Conservation (phyloP, 2,329 filamentous ascomycete genomes). For the Claviceps citrina region DNA sequence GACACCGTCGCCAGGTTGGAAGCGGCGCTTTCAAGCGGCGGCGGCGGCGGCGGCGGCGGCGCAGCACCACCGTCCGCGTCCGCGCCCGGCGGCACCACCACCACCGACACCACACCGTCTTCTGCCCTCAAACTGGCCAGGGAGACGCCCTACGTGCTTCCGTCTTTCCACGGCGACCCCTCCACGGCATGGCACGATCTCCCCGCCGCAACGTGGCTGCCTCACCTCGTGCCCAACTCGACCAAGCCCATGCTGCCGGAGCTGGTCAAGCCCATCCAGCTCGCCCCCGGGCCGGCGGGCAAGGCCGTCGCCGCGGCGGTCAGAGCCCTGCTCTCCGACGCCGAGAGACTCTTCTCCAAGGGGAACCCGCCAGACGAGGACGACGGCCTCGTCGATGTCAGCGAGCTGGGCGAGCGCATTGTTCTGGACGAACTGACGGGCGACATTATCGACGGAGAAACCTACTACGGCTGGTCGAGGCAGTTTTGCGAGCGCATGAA, state of each 20-base stretch:
- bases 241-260: constrained; percentile 56
- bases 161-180: constrained; percentile 60
- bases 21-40: constrained; percentile 34
- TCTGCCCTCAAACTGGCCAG: constrained; percentile 29
- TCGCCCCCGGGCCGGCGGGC: constrained; percentile 52
- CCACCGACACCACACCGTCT: background rate
- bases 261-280: constrained; percentile 55
- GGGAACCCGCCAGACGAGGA: constrained; percentile 32
- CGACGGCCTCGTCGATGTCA: constrained; percentile 45
- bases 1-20: constrained; percentile 43
- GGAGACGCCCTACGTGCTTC: constrained; percentile 53
- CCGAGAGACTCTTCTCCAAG: constrained; percentile 50
- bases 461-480: constrained; percentile 80
- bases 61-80: constrained; percentile 10
- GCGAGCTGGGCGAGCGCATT: constrained; percentile 57
- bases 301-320: constrained; percentile 51
- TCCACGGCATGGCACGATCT: constrained; percentile 65
- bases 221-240: constrained; percentile 62
- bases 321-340: constrained; percentile 53
- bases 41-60: constrained; percentile 8
- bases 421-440: constrained; percentile 51
- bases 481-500: constrained; percentile 73
- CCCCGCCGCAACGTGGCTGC: constrained; percentile 67
- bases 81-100: constrained; percentile 2
- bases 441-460: constrained; percentile 48